Conservation (phyloP, 2,329 filamentous ascomycete species). For the Orbilia javanica region DNA sequence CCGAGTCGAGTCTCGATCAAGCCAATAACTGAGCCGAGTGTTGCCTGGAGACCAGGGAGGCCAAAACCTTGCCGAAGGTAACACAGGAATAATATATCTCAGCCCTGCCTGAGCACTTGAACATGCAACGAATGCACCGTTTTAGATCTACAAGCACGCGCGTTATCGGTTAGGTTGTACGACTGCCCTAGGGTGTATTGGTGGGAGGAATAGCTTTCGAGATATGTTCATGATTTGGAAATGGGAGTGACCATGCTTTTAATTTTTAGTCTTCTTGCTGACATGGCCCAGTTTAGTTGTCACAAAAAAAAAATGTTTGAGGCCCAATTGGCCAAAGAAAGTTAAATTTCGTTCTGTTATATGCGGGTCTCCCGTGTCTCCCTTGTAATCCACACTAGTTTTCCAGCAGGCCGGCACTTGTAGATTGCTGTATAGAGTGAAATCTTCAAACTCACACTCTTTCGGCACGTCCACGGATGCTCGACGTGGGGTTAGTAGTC, state of each 20-base stretch:
- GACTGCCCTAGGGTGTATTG: background rate
- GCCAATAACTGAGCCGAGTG: background rate
- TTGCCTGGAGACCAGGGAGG: background rate
- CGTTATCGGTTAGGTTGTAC: background rate
- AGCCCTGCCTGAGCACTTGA: background rate
- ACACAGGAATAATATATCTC: background rate
- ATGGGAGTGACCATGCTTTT: background rate
- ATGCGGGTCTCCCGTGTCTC: background rate
- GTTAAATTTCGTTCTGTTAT: background rate
- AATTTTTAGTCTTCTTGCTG: background rate
- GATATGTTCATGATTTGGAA: background rate
- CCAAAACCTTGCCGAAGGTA: slow-evolving; percentile 1
- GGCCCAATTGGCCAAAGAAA: background rate
- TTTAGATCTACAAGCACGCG: background rate
- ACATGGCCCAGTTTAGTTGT: background rate
- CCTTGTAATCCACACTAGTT: slow-evolving; percentile 13
- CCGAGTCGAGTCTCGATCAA: background rate
- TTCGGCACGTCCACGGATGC: background rate
- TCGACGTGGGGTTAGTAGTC: background rate
- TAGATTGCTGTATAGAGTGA: background rate
- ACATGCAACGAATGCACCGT: background rate
- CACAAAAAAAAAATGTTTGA: too few species aligned
- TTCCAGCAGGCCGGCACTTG: background rate
- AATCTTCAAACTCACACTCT: background rate
- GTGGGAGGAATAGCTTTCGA: background rate